Evolutionary conservation across 306 rosid genomes (phyloP), one percentile per base, ranked within the genome.

Genomic region (Sphenostylis stenocarpa): DNA sequence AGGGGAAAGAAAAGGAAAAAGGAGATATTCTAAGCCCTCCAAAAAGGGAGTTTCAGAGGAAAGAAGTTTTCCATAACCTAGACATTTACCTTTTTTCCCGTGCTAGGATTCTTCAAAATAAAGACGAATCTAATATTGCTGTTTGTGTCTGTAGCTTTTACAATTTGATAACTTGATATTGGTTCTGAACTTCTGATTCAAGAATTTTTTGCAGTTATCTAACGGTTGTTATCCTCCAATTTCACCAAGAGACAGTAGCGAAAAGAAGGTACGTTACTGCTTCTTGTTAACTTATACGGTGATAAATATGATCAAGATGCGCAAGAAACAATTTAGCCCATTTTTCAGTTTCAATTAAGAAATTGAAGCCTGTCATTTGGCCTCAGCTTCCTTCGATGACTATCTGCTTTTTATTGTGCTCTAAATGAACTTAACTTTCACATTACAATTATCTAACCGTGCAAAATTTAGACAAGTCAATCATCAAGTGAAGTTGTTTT

Each of bases 231-330:
- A 85, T 77, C 88, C 89, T 85, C 96, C 89, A 51, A 82, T 90
- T 87, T 85, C 79, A 14, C 91, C 94, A 65, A 86, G 88, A 83
- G 88, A 87, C 79, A 85, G 86, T 65, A 91, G 88, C 17, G 96
- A 85, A 84, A 84, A 87, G 70, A 94, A 91, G 96, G 97, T 90
- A 83, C 79, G 19, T 76, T 38, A 65, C 51, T 70, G 11, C 34
- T 72, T 74, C 70, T 60, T 73, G 33, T 45, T 77, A 65, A 67
- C 63, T 16, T 28, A 41, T 20, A 19, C 8, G 9, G 15, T 47
- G 33, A 36, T 48, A 71, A 52, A 52, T 14, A 52, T 52, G 23
- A 38, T 55, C 72, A 33, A 14, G 44, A 43, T 2, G 15, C 38
- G 21, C 16, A 34, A 39, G 67, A 51, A 69, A 58, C 29, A 23